Percentiles rank a stretch among this genome's conserved stretches.
These are phyloP conservation scores for Hanseniaspora singularis DNA, from an alignment of 805 yeast genomes.

Conservation along the genomic window DNA sequence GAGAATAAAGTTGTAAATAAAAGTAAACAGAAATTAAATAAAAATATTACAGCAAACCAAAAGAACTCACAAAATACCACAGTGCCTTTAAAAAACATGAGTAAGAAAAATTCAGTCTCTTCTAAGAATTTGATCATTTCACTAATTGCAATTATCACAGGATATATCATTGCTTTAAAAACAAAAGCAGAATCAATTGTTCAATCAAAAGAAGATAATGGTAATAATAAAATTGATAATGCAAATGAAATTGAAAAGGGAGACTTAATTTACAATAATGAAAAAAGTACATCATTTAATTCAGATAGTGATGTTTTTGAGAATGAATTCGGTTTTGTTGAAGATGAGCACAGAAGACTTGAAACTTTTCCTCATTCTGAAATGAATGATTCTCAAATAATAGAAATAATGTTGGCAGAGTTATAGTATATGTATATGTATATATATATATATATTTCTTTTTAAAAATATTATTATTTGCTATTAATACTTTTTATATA, in stretches of 20 bases:
- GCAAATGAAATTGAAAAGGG: background rate
- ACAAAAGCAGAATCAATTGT: too few relatives aligned
- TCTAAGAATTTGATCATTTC: background rate
- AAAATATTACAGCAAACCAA: too few relatives aligned
- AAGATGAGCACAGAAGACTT: background rate
- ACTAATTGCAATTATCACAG: background rate
- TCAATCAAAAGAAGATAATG: background rate
- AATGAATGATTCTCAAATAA: background rate
- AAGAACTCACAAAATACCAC: too few relatives aligned
- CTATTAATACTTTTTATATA: too few relatives aligned
- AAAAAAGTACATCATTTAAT: background rate
- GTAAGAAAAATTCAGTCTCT: background rate
- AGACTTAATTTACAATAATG: background rate
- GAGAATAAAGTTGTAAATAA: too few relatives aligned
- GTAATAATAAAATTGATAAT: too few relatives aligned
- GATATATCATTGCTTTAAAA: too few relatives aligned
- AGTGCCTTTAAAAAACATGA: background rate
- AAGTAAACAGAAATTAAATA: too few relatives aligned
- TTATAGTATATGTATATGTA: background rate
- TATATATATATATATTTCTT: slow-evolving; percentile 7
- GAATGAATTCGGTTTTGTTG: background rate
- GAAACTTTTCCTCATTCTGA: background rate
- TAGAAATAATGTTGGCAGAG: background rate
- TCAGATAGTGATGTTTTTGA: background rate
- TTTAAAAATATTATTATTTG: background rate